phyloP scores from a whole-genome alignment of 2,329 filamentous ascomycete genomes.

The Monilinia polystroma region DNA sequence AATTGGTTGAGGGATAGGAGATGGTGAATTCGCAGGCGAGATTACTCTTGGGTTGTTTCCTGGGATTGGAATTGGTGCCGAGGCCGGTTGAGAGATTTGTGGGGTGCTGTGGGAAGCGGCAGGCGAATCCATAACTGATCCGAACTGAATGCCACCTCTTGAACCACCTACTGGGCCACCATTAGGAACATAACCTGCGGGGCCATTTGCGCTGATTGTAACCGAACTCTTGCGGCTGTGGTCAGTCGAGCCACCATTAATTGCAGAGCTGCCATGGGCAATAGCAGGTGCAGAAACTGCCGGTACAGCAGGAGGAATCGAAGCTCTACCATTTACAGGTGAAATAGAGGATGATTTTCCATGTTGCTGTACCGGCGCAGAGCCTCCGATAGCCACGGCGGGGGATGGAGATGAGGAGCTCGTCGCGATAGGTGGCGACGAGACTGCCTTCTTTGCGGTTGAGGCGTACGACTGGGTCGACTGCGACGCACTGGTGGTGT shows the following conservation, averaged over 20 bases:
- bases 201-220: slow-evolving; percentile 83
- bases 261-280: slow-evolving; percentile 59
- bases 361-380: slow-evolving; percentile 55
- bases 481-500: slow-evolving; percentile 52
- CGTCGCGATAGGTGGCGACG: slow-evolving; percentile 60
- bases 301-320: slow-evolving; percentile 68
- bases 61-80: slow-evolving; percentile 63
- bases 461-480: slow-evolving; percentile 65
- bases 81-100: slow-evolving; percentile 48
- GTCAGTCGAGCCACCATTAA: slow-evolving; percentile 69
- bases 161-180: slow-evolving; percentile 63
- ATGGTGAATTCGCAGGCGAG: slow-evolving; percentile 85
- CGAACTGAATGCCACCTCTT: slow-evolving; percentile 75
- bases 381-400: slow-evolving; percentile 55
- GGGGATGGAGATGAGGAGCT: slow-evolving; percentile 55
- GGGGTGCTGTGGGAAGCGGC: slow-evolving; percentile 66
- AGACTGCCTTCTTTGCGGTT: slow-evolving; percentile 62
- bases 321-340: slow-evolving; percentile 80
- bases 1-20: slow-evolving; percentile 86
- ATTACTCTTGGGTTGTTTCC: slow-evolving; percentile 67
- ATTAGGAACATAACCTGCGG: slow-evolving; percentile 74
- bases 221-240: slow-evolving; percentile 87
- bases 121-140: slow-evolving; percentile 69
- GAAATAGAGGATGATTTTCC: slow-evolving; percentile 66
- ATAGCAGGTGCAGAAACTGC: slow-evolving; percentile 57